Evolutionary conservation across 2,329 filamentous ascomycete genomes (phyloP), one percentile per base, ranked within the genome.

Genomic region (Capronia americana): DNA sequence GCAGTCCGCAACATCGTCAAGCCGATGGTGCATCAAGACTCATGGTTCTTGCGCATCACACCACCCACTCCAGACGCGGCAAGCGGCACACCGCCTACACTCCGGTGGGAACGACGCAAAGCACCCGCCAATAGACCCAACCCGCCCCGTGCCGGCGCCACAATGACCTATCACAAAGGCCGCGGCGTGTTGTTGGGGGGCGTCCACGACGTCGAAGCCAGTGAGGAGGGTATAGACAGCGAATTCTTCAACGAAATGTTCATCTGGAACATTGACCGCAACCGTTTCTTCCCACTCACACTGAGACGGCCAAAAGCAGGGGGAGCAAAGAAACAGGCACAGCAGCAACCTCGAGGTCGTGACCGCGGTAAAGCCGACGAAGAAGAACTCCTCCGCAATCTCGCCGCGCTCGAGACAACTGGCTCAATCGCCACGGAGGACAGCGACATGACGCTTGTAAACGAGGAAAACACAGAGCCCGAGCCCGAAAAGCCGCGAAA

Each of bases 231-330:
- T 3, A 96, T 99, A 71, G 94, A 99, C 62, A 96, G 92, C 75
- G 93, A 97, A 77, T 99, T 99, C 79, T 99, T 98, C 82, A 94
- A 97, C 73, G 87, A 89, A 63, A 80, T 98, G 26, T 96, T 91
- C 74, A 91, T 93, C 4, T 98, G 93, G 92, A 97, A 96, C 75
- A 88, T 97, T 69, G 95, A 98, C 74, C 87, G 94, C 66, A 99
- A 99, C 76, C 86, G 95, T 8, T 98, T 97, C 81, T 97, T 98
- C 82, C 92, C 91, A 1, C 83, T 98, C 53, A 82, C 83, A 10
- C 82, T 98, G 54, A 86, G 93, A 60, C 92, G 92, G 72, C 87
- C 92, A 1, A 88, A 92, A 28, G 82, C 85, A 23, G 86, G 86
- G 56, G 86, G 87, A 69, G 90, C 89, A 71, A 89, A 87, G 71